Base-by-base conservation (phyloP, 1,284 basidiomycete genomes). In the Moesziomyces sp. region DNA sequence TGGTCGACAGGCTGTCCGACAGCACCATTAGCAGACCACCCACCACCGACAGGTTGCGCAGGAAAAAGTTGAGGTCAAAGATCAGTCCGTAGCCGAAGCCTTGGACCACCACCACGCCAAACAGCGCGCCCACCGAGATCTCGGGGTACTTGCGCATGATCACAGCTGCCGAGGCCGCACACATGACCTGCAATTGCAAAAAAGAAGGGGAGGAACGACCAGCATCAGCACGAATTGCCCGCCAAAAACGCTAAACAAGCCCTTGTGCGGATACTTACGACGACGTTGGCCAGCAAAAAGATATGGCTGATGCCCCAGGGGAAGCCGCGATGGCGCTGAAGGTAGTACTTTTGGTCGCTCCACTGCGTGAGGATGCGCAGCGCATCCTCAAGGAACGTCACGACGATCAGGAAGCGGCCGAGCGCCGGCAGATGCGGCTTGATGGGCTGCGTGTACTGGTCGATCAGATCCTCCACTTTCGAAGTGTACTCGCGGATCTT, bases 21-120 rank as follows among this genome's bases (percentile, higher is more conserved):
- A 99, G 94, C 52, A 98, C 95, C 97, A 99, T 99, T 83, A 96
- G 90, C 47, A 96, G 89, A 49, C 93, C 93, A 64, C 93, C 93
- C 64, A 96, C 91, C 80, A 96, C 93, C 69, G 91, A 92, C 48
- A 96, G 87, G 86, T 95, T 96, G 84, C 93, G 92, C 47, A 99
- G 91, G 93, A 99, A 99, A 89, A 99, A 99, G 86, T 93, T 98
- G 83, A 98, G 88, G 88, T 99, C 97, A 84, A 95, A 96, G 78
- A 96, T 94, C 81, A 96, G 91, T 28, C 93, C 93, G 84, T 96
- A 96, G 74, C 93, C 93, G 76, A 96, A 91, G 4, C 85, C 97
- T 86, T 99, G 97, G 60, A 95, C 90, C 77, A 99, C 86, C 55
- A 99, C 95, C 44, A 99, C 97, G 60, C 87, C 88, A 55, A 99